phyloP scores from a whole-genome alignment of 2,329 filamentous ascomycete genomes.

The Exophiala bonariae region DNA sequence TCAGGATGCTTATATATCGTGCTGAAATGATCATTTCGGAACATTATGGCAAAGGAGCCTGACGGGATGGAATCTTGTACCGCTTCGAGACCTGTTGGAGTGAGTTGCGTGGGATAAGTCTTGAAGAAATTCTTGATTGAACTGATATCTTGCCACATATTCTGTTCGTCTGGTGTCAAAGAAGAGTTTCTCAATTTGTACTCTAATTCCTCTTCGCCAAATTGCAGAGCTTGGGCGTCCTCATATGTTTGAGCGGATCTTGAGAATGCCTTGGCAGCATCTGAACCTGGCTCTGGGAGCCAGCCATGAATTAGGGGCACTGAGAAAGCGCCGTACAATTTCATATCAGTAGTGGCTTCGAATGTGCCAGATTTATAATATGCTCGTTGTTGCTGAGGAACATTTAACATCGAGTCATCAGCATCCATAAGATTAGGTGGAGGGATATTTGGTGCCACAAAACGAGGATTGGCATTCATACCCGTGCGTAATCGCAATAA shows the following conservation, averaged over 20 bases:
- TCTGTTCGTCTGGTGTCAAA: slow-evolving; percentile 71
- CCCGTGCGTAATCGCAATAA: slow-evolving; percentile 87
- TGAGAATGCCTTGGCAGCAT: slow-evolving; percentile 66
- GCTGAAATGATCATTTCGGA: slow-evolving; percentile 96
- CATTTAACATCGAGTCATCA: slow-evolving; percentile 24
- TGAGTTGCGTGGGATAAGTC: slow-evolving; percentile 80
- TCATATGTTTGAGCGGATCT: slow-evolving; percentile 83
- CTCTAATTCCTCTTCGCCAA: slow-evolving; percentile 85
- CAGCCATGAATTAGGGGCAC: slow-evolving; percentile 92
- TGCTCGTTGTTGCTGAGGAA: slow-evolving; percentile 15
- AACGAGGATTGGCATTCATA: slow-evolving; percentile 96
- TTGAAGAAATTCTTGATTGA: slow-evolving; percentile 81
- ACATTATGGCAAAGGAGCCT: slow-evolving; percentile 84
- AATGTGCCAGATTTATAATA: slow-evolving; percentile 67
- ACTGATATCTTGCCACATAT: slow-evolving; percentile 77
- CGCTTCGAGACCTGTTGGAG: slow-evolving; percentile 73
- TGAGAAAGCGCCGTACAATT: slow-evolving; percentile 84
- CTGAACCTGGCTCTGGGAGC: slow-evolving; percentile 67
- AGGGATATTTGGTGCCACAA: slow-evolving; percentile 61
- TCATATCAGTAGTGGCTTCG: slow-evolving; percentile 83
- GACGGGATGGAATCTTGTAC: slow-evolving; percentile 70
- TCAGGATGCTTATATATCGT: slow-evolving; percentile 87
- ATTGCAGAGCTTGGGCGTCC: slow-evolving; percentile 85
- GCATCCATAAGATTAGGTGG: slow-evolving; percentile 42
- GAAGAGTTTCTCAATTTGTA: slow-evolving; percentile 68